Percentiles rank a stretch among this genome's conserved stretches.
Conservation (phyloP, 805 yeast genomes). For the Wickerhamomyces sydowiorum region DNA sequence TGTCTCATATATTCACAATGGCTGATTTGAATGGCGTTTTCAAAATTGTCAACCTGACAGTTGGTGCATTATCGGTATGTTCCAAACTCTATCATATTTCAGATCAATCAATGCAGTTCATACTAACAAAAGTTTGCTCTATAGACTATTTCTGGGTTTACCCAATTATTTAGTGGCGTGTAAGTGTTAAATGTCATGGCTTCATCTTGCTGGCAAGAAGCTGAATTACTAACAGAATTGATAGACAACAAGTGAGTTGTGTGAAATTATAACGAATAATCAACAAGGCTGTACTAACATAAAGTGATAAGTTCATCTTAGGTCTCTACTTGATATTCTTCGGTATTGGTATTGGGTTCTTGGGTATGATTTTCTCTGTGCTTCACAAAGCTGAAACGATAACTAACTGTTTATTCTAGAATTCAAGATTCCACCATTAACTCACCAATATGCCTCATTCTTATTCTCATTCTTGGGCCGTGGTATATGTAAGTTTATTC, state of each 20-base stretch:
- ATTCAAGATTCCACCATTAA: conserved; percentile 45
- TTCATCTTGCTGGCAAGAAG: neutral
- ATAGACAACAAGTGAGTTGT: conserved; percentile 31
- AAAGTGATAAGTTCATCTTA: conserved; percentile 36
- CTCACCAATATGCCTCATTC: conserved; percentile 59
- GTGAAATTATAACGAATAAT: too few relatives aligned
- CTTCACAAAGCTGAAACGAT: too few relatives aligned
- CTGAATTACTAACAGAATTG: conserved; percentile 19
- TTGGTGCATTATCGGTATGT: conserved; percentile 50
- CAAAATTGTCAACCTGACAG: conserved; percentile 42
- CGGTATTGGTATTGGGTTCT: conserved; percentile 47
- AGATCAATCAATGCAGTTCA: conserved; percentile 5
- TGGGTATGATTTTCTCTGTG: conserved; percentile 34
- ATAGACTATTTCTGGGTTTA: conserved; percentile 18
- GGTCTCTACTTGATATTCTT: conserved; percentile 53
- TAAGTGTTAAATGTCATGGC: conserved; percentile 21
- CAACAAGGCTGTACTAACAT: too few relatives aligned
- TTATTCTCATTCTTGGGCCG: conserved; percentile 66
- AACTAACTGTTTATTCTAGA: conserved; percentile 18
- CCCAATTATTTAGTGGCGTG: conserved; percentile 31
- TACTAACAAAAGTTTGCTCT: neutral
- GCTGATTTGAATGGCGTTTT: conserved; percentile 23
- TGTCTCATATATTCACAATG: conserved; percentile 9
- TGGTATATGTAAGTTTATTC: conserved; percentile 47
- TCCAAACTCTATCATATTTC: conserved; percentile 18